Evolutionary conservation across 768 basidiomycete species (phyloP).

Genomic region (Kwoniella pini): DNA sequence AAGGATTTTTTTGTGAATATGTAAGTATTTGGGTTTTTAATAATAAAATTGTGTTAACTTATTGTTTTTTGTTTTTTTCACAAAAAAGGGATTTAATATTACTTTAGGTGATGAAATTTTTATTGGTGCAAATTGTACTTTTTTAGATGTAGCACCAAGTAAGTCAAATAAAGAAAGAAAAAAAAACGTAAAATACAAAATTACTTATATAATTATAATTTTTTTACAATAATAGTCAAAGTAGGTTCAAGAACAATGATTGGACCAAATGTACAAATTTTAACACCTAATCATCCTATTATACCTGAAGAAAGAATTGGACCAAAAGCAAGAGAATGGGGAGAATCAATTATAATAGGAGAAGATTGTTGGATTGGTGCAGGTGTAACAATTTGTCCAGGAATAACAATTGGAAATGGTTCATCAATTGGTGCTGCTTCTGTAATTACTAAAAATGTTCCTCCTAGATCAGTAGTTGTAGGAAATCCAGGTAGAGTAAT

Average conservation of each 20-base stretch:
- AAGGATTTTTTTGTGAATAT: constrained; percentile 47
- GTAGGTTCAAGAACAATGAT: constrained; percentile 52
- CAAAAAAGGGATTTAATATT: constrained; percentile 51
- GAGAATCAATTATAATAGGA: constrained; percentile 51
- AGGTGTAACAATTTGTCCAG: constrained; percentile 43
- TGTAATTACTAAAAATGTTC: constrained; percentile 51
- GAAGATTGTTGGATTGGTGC: constrained; percentile 56
- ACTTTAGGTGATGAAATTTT: constrained; percentile 38
- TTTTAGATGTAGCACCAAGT: constrained; percentile 47
- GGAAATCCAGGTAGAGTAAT: constrained; percentile 55
- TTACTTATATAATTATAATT: too few relatives aligned
- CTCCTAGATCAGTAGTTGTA: constrained; percentile 46
- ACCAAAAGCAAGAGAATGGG: constrained; percentile 46
- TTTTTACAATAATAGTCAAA: constrained; percentile 24
- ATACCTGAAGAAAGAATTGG: constrained; percentile 50
- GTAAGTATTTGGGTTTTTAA: too few relatives aligned
- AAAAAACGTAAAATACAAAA: background rate
- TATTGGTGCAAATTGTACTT: constrained; percentile 41
- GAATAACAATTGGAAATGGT: constrained; percentile 53
- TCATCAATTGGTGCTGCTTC: constrained; percentile 50
- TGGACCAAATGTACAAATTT: constrained; percentile 50
- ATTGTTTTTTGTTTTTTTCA: too few relatives aligned
- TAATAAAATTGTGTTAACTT: too few relatives aligned
- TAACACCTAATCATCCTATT: constrained; percentile 43
- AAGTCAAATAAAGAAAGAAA: constrained; percentile 8